Base-by-base conservation (phyloP, 129 eudicot species). In the Gnaphalium uliginosum region DNA sequence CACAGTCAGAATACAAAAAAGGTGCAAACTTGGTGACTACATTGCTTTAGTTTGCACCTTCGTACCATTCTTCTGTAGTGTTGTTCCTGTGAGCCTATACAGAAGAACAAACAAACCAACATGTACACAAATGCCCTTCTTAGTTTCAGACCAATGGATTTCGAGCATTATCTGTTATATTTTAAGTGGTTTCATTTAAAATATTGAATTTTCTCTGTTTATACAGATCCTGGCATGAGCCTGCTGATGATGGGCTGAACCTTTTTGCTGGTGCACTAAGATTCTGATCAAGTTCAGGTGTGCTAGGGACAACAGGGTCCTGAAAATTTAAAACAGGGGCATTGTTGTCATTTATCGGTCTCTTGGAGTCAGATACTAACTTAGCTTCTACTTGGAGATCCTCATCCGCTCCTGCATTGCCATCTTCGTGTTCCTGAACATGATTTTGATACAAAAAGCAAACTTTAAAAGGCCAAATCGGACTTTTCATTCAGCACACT, bases 201-300 rank as follows among this genome's bases (percentile, higher is more conserved):
- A 27, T 37, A 54, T 63, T 24, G 33, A 62, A 62, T 14, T 30
- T 26, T 19, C 66, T 22, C 29, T 18, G 64, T 56, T 57, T 59
- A 24, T 35, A 48, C 24, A 73, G 64, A 71, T 13, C 54, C 30
- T 43, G 43, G 71, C 60, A 74, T n/a, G 39, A 18, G 71, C 62
- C 27, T 74, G 78, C 43, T 15, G 79, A 76, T 32, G 72, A 43
- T 18, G 79, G 79, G 72, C 79, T 75, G 72, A 75, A 65, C 79
- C 79, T 76, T 53, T 75, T 76, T 68, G 67, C 68, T 2, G 46
- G 68, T 54, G 59, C 30, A 27, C 74, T 61, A 43, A 76, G 75
- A 67, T 39, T 76, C 68, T 59, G 81, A 69, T 68, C 35, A 67
- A 76, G 68, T 41, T 76, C 81, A 57, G 80, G 68, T 5, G 81